phyloP scores from a whole-genome alignment of 805 yeast genomes.

The Saturnispora bothae region DNA sequence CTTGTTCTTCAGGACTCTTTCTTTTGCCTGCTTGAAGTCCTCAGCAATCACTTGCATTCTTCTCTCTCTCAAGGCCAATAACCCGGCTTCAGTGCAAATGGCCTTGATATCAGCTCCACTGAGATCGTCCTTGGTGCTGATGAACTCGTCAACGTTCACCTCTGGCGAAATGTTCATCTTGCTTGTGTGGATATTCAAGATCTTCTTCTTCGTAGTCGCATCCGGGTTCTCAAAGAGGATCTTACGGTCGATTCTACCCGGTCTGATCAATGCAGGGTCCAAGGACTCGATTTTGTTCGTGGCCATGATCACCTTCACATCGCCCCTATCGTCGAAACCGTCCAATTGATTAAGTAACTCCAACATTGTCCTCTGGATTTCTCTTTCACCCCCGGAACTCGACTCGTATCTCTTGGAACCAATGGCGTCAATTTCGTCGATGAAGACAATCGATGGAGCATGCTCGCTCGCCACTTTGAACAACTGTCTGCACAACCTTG shows the following conservation, averaged over 20 bases:
- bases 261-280: constrained; percentile 94
- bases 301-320: constrained; percentile 96
- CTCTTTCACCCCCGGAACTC: constrained; percentile 91
- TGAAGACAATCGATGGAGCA: constrained; percentile 97
- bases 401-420: constrained; percentile 97
- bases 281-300: constrained; percentile 88
- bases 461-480: constrained; percentile 95
- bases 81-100: constrained; percentile 94
- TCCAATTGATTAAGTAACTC: constrained; percentile 91
- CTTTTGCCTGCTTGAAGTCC: constrained; percentile 89
- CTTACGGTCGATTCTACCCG: constrained; percentile 95
- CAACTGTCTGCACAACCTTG: constrained; percentile 84
- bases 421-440: constrained; percentile 97
- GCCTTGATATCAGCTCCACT: constrained; percentile 98
- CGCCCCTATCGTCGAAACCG: constrained; percentile 96
- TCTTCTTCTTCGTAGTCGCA: constrained; percentile 84
- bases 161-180: constrained; percentile 87
- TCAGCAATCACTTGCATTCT: constrained; percentile 95
- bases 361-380: constrained; percentile 95
- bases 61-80: constrained; percentile 90
- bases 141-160: constrained; percentile 81
- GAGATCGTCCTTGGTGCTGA: constrained; percentile 82
- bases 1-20: constrained; percentile 90
- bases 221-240: constrained; percentile 95
- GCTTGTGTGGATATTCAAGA: constrained; percentile 81